Conservation (phyloP, 1,139 yeast genomes). For the Pneumocystis carinii region DNA sequence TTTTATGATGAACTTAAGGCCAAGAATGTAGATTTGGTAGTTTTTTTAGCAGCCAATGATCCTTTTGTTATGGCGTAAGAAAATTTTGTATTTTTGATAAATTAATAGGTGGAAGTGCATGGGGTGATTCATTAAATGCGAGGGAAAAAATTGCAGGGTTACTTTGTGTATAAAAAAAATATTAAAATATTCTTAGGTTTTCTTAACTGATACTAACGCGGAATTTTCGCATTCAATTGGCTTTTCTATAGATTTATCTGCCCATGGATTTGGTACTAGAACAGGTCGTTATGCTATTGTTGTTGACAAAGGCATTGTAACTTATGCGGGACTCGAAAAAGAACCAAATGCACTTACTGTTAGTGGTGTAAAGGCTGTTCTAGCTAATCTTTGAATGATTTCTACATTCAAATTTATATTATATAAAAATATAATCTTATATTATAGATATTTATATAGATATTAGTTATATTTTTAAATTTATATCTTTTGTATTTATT, state of each 20-base stretch:
- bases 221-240: slow-evolving; percentile 49
- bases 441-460: no score
- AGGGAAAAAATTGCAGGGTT: slow-evolving; percentile 24
- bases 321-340: slow-evolving; percentile 52
- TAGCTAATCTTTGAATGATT: slow-evolving; percentile 15
- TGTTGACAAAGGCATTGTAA: slow-evolving; percentile 49
- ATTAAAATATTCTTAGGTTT: slow-evolving; percentile 26
- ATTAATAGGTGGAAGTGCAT: slow-evolving; percentile 21
- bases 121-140: slow-evolving; percentile 27
- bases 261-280: slow-evolving; percentile 48
- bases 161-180: no score
- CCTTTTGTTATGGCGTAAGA: slow-evolving; percentile 46
- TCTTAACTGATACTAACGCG: slow-evolving; percentile 62
- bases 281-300: slow-evolving; percentile 59
- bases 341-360: slow-evolving; percentile 44
- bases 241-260: slow-evolving; percentile 39
- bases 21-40: slow-evolving; percentile 57
- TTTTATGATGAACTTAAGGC: slow-evolving; percentile 38
- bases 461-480: no score
- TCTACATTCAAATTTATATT: neutral
- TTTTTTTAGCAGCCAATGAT: slow-evolving; percentile 65
- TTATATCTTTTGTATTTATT: neutral
- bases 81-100: no score
- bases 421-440: neutral
- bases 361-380: slow-evolving; percentile 40